phyloP scores from a whole-genome alignment of 306 rosid genomes.

The Malus fusca region DNA sequence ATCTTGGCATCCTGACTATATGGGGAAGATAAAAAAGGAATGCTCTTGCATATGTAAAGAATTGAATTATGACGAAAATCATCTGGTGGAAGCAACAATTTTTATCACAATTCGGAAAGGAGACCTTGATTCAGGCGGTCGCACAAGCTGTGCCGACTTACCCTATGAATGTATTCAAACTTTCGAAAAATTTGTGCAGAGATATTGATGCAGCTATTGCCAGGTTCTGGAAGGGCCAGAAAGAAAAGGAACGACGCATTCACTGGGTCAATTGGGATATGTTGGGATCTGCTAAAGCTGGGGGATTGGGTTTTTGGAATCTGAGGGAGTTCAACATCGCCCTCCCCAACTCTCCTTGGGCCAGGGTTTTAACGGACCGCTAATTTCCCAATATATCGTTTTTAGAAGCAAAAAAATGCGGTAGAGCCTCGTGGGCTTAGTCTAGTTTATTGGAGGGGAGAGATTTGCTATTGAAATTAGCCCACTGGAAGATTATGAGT shows the following conservation, averaged over 20 bases:
- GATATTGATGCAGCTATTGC: not conserved
- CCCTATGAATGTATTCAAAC: not conserved
- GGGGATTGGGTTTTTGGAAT: too few species aligned
- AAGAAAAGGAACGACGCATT: too few species aligned
- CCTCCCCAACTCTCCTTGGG: not conserved
- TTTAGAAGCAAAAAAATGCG: not conserved
- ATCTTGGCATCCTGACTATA: not conserved
- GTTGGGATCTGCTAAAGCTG: not conserved
- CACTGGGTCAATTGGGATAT: not conserved
- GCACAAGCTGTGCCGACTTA: not conserved
- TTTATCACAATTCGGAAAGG: not conserved
- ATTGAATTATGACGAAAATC: not conserved
- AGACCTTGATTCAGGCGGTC: not conserved
- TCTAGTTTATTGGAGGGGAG: not conserved
- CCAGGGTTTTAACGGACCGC: accelerated
- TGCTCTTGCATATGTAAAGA: not conserved
- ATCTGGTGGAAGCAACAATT: not conserved
- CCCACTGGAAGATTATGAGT: not conserved
- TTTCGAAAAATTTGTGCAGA: not conserved
- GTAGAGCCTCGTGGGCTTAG: not conserved
- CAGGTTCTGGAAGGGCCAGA: not conserved
- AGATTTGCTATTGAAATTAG: not conserved
- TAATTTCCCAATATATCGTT: not conserved
- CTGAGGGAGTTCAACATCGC: not conserved
- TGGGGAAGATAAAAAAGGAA: not conserved